Base-by-base conservation (phyloP, 192 early-diverging fungal genomes). In the Mortierella hygrophila region DNA sequence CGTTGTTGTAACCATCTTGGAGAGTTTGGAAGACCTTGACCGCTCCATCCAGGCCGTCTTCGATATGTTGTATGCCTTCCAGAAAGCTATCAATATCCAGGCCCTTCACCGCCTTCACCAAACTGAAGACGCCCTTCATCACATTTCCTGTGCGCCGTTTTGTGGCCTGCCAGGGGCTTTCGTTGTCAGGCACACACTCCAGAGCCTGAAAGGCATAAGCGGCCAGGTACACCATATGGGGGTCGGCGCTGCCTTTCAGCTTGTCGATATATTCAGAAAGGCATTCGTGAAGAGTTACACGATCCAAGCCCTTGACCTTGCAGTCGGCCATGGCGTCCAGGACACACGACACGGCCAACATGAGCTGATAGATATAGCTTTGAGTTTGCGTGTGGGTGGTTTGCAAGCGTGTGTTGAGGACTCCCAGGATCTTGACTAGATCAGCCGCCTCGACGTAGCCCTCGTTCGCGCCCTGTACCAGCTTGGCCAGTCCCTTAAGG, bases 131-230 rank as follows among this genome's bases (percentile, higher is more conserved):
- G 4, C 77, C 70, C 9, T 55, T 6, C 7, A 72, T 2, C 0
- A 78, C 40, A 2, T 10, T 44, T n/a, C 38, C 26, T 16, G 49
- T 26, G 0, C 69, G 68, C 35, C 77, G 49, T 13, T 41, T 3
- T 23, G 49, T 26, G 2, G 77, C 68, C 42, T 78, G 77, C 77
- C 69, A 78, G 0, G 49, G 70, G 20, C 7, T 5, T 41, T 78
- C 77, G 38, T 78, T n/a, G 65, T 78, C 52, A 26, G 77, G 77
- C 20, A 78, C 77, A 47, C 44, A 63, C 11, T 44, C 49, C n/a
- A 78, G 38, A 16, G 77, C 77, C 26, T 78, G 77, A 11, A 72
- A 78, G 9, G 77, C 77, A 32, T 72, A 78, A 7, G 77, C 70
- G 23, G 70, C 77, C 7, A 57, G 70, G 32, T 60, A 78, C 70